Base-by-base conservation (phyloP, 2,329 filamentous ascomycete species). In the Ophiocordyceps robertsii region DNA sequence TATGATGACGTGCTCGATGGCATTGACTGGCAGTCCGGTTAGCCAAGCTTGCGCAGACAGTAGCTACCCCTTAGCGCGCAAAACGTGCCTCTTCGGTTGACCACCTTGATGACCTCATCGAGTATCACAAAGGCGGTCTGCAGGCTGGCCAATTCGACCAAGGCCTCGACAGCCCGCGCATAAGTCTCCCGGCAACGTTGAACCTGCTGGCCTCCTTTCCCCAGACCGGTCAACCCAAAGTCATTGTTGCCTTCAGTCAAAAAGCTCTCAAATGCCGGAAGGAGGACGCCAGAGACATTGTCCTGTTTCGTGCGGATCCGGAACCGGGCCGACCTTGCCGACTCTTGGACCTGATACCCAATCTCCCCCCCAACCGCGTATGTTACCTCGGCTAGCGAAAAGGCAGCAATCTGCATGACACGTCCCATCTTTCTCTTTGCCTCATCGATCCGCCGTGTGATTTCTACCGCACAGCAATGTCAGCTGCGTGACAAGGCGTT, bases 401-500 rank as follows among this genome's bases (percentile, higher is more conserved):
- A 96, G 38, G 92, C 89, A 35, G 92, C 92, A 57, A 98, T 94
- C 64, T 96, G 90, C 92, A 98, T 98, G 32, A 98, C 92, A 30
- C 90, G 79, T 44, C 92, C 92, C 90, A 98, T 98, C 71, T 98
- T 98, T 55, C 89, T 84, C 67, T 98, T 98, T 36, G 92, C 92
- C 64, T 98, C 92, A 68, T 98, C 90, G 65, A 98, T 98, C 58
- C 92, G 84, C 61, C 81, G 80, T 40, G 92, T 95, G 57, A 98
- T 98, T 57, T 98, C 92, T 86, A 60, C 51, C 17, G 31, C 12
- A 35, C 19, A 16, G 33, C 42, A 39, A 47, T 37, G 39, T 41
- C 33, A 43, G 39, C 17, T 51, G 43, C 49, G 17, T 31, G n/a
- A 17, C 4, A 24, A 14, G 12, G 38, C 38, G 17, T 6, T 4